phyloP scores from a whole-genome alignment of 2,329 filamentous ascomycete genomes.

The Fusarium camptoceras region DNA sequence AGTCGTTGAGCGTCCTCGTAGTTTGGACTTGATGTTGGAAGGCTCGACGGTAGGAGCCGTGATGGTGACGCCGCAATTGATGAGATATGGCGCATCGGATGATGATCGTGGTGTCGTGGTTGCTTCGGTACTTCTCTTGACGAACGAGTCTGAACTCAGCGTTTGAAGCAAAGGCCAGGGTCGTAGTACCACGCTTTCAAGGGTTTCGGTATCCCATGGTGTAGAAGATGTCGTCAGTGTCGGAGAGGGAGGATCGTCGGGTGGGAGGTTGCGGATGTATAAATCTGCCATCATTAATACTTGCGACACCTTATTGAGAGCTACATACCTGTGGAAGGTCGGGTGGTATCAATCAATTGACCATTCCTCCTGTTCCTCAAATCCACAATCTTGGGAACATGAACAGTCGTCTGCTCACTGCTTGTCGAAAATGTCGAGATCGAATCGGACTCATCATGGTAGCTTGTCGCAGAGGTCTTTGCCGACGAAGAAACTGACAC shows the following conservation, averaged over 20 bases:
- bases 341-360: background rate
- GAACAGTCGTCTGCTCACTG: constrained; percentile 5
- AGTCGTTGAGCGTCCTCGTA: constrained; percentile 2
- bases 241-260: background rate
- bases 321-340: background rate
- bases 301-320: fast-evolving
- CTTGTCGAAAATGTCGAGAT: constrained; percentile 7
- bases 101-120: constrained; percentile 16
- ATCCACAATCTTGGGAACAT: background rate
- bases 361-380: constrained; percentile 1
- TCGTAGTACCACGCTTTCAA: constrained; percentile 6
- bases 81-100: constrained; percentile 2
- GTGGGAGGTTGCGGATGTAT: background rate
- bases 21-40: constrained; percentile 5
- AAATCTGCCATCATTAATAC: constrained; percentile 10
- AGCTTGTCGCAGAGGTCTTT: background rate
- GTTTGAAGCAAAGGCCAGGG: constrained; percentile 29
- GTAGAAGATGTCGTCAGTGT: background rate
- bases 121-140: constrained; percentile 35
- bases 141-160: constrained; percentile 30
- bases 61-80: constrained; percentile 35
- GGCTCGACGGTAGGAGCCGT: background rate
- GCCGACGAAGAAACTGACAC: constrained; percentile 5
- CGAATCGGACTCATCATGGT: constrained; percentile 21
- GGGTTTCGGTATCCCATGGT: constrained; percentile 3